phyloP scores from a whole-genome alignment of 331 rosid genomes.

The Prunus yedoensis region DNA sequence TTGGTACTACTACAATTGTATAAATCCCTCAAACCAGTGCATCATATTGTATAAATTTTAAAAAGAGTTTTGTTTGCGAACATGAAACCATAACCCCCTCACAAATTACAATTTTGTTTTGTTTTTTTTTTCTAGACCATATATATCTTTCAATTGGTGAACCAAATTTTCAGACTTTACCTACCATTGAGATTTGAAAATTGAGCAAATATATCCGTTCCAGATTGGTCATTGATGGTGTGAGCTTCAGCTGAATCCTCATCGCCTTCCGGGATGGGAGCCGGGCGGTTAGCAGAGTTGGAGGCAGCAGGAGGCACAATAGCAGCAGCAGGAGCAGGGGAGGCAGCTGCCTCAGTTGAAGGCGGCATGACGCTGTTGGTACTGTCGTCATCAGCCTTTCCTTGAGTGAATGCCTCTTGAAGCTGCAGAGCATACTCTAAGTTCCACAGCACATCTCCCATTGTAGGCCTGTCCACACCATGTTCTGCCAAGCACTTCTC shows the following conservation, averaged over 20 bases:
- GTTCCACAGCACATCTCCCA: conserved; percentile 90
- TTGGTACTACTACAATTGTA: background rate
- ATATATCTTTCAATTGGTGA: too few species aligned
- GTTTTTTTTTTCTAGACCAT: too few species aligned
- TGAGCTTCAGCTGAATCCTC: too few species aligned
- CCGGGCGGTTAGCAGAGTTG: too few species aligned
- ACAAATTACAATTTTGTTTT: background rate
- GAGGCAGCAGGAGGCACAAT: too few species aligned
- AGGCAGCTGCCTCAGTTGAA: background rate
- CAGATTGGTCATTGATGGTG: too few species aligned
- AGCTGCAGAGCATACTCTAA: conserved; percentile 66
- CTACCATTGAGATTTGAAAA: too few species aligned
- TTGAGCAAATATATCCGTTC: too few species aligned
- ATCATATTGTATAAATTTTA: background rate
- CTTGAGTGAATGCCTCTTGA: conserved; percentile 34
- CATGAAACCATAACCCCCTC: background rate
- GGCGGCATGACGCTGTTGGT: background rate
- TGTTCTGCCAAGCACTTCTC: conserved; percentile 85
- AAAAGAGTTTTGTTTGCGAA: background rate
- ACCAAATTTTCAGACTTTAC: too few species aligned
- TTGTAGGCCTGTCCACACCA: conserved; percentile 71
- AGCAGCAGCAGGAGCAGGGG: background rate
- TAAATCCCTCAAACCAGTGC: conserved; percentile 9
- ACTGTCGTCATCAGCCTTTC: background rate
- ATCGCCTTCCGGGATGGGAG: too few species aligned